Evolutionary conservation across 768 basidiomycete species (phyloP), one percentile per base, ranked within the genome.

Genomic region (Gyrodon lividus): DNA sequence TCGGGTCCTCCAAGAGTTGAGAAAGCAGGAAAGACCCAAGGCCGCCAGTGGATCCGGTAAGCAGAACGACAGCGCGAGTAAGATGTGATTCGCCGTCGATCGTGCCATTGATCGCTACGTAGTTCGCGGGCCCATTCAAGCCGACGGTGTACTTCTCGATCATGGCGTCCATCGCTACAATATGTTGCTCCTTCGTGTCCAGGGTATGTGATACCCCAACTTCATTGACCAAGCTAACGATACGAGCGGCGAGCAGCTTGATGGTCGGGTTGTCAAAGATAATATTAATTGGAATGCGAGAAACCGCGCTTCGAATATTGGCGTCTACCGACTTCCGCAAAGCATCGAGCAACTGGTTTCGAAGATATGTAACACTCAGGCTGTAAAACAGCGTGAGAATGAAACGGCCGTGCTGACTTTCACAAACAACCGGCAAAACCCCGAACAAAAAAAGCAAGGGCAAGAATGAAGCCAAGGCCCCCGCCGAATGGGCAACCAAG

Each of bases 21-120:
- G 66, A 63, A 14, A 77, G 57, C 1, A 75, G 31, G 49, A 72
- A 69, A 1, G 72, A 70, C 2, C 77, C 77, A 1, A 78, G 61
- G 4, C 68, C 70, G 1, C 77, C 77, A 2, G 77, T 77, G 3
- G 72, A 70, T 10, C 77, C 76, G 5, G 77, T 77, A 7, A 77
- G 46, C 3, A 60, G 46, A 1, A 51, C 51, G 1, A 43, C 48
- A 12, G 43, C 34, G 0, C 22, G 37, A 7, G 31, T 9, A 28
- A 28, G 24, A 6, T 14, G 31, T n/a, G 17, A 31, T 6, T 19
- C 28, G 2, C 39, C 38, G 40, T 30, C 20, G 26, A 34, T 12
- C 8, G 17, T 10, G 19, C 34, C 42, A 55, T 24, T 42, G 66
- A 62, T 63, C 5, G 22, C 14, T 24, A 54, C 13, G 23, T 34